Conservation (phyloP, 257 asterid species). For the Primulina huaijiensis region DNA sequence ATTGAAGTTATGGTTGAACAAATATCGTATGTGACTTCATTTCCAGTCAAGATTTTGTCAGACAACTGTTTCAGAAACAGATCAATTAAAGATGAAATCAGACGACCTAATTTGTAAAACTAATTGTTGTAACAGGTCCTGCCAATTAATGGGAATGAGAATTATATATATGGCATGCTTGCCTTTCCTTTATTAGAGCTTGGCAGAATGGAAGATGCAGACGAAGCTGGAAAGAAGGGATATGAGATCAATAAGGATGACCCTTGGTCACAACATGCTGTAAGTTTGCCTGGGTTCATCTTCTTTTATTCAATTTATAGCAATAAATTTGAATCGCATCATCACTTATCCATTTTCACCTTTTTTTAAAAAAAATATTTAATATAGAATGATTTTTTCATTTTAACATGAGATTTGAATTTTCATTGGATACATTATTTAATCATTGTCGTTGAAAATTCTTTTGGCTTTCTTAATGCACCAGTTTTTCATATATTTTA, state of each 20-base stretch:
- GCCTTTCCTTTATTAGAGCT: slow-evolving; percentile 90
- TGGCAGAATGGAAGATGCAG: slow-evolving; percentile 75
- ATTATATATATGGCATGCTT: slow-evolving; percentile 82
- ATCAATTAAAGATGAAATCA: not conserved
- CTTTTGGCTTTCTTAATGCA: not conserved
- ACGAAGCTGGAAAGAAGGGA: slow-evolving; percentile 68
- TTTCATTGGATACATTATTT: not conserved
- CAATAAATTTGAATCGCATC: not conserved
- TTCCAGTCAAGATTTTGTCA: not conserved
- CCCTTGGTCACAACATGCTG: slow-evolving; percentile 96
- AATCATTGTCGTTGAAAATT: not conserved
- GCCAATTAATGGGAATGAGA: slow-evolving; percentile 52
- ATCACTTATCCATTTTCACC: not conserved
- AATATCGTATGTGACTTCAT: slow-evolving; percentile 7
- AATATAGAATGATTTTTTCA: not conserved
- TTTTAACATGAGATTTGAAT: not conserved
- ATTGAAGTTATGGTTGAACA: not conserved
- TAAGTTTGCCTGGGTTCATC: slow-evolving; percentile 37
- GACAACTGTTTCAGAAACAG: not conserved
- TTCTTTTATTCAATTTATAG: slow-evolving; percentile 14
- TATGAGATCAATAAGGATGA: slow-evolving; percentile 67
- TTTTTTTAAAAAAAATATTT: not conserved
- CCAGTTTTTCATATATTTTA: not conserved
- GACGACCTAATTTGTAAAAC: not conserved
- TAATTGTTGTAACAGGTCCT: slow-evolving; percentile 49